These are phyloP conservation scores for Lophiotrema nucula DNA, from an alignment of 495 filamentous ascomycete species.

Conservation along the genomic window DNA sequence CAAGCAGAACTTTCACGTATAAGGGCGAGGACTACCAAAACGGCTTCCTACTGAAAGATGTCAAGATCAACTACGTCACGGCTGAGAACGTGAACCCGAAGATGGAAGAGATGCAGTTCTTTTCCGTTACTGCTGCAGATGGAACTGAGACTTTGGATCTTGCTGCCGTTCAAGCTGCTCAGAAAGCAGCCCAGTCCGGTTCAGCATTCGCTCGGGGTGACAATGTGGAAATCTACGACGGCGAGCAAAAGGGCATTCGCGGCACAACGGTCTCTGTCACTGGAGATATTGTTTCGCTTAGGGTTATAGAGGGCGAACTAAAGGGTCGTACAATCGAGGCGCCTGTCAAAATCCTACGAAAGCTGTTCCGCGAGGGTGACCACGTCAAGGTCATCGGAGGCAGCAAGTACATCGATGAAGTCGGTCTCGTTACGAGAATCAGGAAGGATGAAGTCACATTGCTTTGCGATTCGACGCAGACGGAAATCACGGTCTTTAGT, in stretches of 20 bases:
- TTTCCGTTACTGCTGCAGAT: constrained; percentile 83
- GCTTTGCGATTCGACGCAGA: constrained; percentile 83
- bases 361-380: constrained; percentile 89
- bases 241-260: constrained; percentile 88
- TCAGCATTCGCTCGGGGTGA: constrained; percentile 88
- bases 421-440: constrained; percentile 95
- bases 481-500: constrained; percentile 96
- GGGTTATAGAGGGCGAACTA: constrained; percentile 80
- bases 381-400: constrained; percentile 98
- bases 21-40: constrained; percentile 84
- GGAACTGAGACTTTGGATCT: constrained; percentile 92
- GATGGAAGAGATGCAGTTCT: constrained; percentile 91
- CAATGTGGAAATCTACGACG: constrained; percentile 90
- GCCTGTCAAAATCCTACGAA: constrained; percentile 87
- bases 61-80: constrained; percentile 79
- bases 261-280: constrained; percentile 86
- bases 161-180: constrained; percentile 77
- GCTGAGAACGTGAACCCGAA: constrained; percentile 89
- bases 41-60: constrained; percentile 90
- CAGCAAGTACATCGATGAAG: constrained; percentile 86
- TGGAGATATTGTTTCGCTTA: constrained; percentile 85
- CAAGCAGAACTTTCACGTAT: constrained; percentile 75
- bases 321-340: constrained; percentile 85
- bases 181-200: constrained; percentile 73
- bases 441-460: constrained; percentile 87